Percentiles rank a stretch among this genome's conserved stretches.
Conservation (phyloP, 352 stramenopile species). For the Phytopythium ostracodes region DNA sequence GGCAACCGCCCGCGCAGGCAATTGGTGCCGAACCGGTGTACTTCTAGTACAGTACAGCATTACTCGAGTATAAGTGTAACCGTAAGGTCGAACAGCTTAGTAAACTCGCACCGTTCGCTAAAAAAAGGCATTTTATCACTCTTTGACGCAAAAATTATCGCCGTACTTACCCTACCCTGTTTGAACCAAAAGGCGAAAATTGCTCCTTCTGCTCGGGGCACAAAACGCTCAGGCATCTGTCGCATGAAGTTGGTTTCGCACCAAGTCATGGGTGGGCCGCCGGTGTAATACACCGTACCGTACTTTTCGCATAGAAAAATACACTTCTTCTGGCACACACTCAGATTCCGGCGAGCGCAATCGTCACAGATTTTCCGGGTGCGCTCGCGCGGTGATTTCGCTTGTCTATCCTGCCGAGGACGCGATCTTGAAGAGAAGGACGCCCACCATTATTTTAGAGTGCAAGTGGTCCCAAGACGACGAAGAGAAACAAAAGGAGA, state of each 20-base stretch:
- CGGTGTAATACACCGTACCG: too few species aligned
- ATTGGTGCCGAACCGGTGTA: too few species aligned
- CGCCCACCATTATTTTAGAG: too few species aligned
- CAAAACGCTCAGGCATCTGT: background rate
- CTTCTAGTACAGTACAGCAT: too few species aligned
- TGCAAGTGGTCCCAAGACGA: background rate
- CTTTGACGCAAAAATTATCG: background rate
- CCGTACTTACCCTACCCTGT: background rate
- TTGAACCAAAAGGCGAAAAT: background rate
- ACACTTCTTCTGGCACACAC: background rate
- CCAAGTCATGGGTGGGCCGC: background rate
- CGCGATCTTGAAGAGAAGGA: background rate
- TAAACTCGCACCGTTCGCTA: too few species aligned
- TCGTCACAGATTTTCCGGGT: conserved; percentile 1
- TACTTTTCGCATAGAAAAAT: background rate
- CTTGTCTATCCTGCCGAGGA: background rate
- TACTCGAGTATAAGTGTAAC: too few species aligned
- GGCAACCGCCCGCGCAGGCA: too few species aligned
- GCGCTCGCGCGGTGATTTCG: background rate
- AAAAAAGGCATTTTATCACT: too few species aligned
- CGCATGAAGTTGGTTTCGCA: background rate
- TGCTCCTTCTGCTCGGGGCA: background rate
- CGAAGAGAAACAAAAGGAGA: background rate
- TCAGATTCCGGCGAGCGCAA: background rate
- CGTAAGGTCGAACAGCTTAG: too few species aligned